These are phyloP conservation scores for Hemisphaericaspora nanyangensis DNA, from an alignment of 805 yeast genomes.

Conservation along the genomic window DNA sequence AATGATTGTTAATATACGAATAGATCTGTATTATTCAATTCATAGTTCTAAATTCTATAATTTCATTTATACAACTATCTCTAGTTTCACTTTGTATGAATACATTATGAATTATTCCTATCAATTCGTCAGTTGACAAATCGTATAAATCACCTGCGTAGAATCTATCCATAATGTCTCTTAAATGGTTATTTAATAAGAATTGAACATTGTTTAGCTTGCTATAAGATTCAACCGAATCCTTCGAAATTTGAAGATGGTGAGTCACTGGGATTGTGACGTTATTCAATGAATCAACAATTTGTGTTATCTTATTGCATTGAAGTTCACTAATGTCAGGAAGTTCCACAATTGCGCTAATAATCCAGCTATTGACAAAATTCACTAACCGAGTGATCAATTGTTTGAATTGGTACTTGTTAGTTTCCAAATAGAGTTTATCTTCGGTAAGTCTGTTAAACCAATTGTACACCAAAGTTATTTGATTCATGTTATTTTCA, in stretches of 20 bases:
- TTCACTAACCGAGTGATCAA: conserved; percentile 24
- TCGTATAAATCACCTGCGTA: conserved; percentile 52
- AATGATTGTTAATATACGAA: neutral
- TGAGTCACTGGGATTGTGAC: conserved; percentile 18
- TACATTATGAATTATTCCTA: conserved; percentile 36
- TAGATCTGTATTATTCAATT: conserved; percentile 3
- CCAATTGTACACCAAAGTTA: conserved; percentile 18
- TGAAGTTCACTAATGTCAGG: conserved; percentile 35
- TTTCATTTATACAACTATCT: conserved; percentile 42
- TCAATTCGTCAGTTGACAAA: conserved; percentile 44
- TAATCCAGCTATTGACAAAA: conserved; percentile 25
- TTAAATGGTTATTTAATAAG: conserved; percentile 37
- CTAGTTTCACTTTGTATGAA: conserved; percentile 47
- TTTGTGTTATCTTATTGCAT: conserved; percentile 25
- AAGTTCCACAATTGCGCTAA: conserved; percentile 20
- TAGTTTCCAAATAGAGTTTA: conserved; percentile 22
- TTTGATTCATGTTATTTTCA: conserved; percentile 16
- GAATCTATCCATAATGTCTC: conserved; percentile 45
- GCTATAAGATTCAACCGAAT: conserved; percentile 19
- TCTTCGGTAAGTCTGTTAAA: conserved; percentile 18
- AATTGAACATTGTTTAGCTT: conserved; percentile 28
- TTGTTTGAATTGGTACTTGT: conserved; percentile 22
- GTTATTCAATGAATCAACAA: conserved; percentile 21
- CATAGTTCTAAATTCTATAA: conserved; percentile 38
- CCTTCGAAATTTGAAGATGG: conserved; percentile 13